These are phyloP conservation scores for Malassezia obtusa DNA, from an alignment of 1,284 basidiomycete genomes.

Conservation along the genomic window DNA sequence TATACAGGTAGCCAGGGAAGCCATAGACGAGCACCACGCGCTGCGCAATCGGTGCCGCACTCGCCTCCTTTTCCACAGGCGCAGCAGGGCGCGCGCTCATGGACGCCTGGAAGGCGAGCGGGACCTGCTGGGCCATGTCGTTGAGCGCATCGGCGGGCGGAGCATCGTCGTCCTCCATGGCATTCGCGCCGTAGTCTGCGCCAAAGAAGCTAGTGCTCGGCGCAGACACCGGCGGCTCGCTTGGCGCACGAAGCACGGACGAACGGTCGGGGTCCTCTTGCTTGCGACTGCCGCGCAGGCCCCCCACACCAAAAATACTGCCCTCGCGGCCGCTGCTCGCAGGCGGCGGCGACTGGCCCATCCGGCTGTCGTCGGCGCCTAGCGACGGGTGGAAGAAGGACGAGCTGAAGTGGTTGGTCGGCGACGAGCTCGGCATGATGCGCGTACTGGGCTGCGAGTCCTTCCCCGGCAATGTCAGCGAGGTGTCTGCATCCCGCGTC, in stretches of 20 bases:
- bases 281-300: slow-evolving; percentile 24
- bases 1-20: slow-evolving; percentile 27
- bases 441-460: slow-evolving; percentile 20
- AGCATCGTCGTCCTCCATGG: slow-evolving; percentile 18
- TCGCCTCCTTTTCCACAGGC: not conserved
- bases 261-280: slow-evolving; percentile 12
- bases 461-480: slow-evolving; percentile 23
- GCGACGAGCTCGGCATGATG: slow-evolving; percentile 21
- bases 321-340: slow-evolving; percentile 22
- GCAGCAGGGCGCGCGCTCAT: not conserved
- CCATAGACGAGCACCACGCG: slow-evolving; percentile 31
- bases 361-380: slow-evolving; percentile 15
- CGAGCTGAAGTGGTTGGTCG: slow-evolving; percentile 28
- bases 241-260: slow-evolving; percentile 1
- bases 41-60: slow-evolving; percentile 15
- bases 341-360: slow-evolving; percentile 17
- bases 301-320: slow-evolving; percentile 35
- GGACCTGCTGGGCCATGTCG: slow-evolving; percentile 2
- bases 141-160: slow-evolving; percentile 13
- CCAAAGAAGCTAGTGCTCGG: not conserved
- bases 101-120: not conserved
- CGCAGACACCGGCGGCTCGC: not conserved
- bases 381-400: slow-evolving; percentile 31
- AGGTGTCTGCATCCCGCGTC: slow-evolving; percentile 18
- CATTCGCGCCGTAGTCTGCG: not conserved